A percentile compares a stretch with the other conserved stretches of the same genome.
Conservation (phyloP, 73 alveolate genomes). For the Paraurostyla sp. region DNA sequence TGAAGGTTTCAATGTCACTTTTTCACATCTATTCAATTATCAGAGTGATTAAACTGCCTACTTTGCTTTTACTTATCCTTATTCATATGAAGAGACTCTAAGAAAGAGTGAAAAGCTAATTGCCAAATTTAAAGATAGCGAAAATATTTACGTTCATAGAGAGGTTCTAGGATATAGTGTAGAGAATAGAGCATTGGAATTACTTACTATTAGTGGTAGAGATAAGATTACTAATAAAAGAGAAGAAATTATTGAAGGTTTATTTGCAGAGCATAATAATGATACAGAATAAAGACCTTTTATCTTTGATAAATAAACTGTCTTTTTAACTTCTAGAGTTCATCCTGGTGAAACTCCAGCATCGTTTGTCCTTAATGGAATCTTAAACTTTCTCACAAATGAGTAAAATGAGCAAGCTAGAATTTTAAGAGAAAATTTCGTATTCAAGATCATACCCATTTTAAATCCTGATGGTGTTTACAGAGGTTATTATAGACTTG, state of each 20-base stretch:
- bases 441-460: conserved; percentile 73
- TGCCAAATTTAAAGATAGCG: background rate
- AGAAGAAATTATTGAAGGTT: conserved; percentile 72
- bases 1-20: conserved; percentile 66
- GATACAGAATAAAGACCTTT: conserved; percentile 25
- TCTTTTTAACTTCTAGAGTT: conserved; percentile 85
- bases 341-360: conserved; percentile 99
- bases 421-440: conserved; percentile 70
- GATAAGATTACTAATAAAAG: conserved; percentile 62
- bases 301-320: conserved; percentile 41
- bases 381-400: conserved; percentile 74
- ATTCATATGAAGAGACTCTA: conserved; percentile 67
- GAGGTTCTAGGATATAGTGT: conserved; percentile 67
- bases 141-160: conserved; percentile 68
- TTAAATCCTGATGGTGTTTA: conserved; percentile 83
- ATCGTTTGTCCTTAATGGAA: conserved; percentile 89
- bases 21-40: conserved; percentile 60
- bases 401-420: conserved; percentile 64
- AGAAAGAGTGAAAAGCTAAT: conserved; percentile 26
- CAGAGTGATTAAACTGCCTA: conserved; percentile 53
- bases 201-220: conserved; percentile 70
- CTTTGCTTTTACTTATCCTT: conserved; percentile 85
- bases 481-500: conserved; percentile 75
- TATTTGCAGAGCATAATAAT: conserved; percentile 50
- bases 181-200: conserved; percentile 73